Conservation (phyloP, 495 filamentous ascomycete species). For the Copromyces sp. region DNA sequence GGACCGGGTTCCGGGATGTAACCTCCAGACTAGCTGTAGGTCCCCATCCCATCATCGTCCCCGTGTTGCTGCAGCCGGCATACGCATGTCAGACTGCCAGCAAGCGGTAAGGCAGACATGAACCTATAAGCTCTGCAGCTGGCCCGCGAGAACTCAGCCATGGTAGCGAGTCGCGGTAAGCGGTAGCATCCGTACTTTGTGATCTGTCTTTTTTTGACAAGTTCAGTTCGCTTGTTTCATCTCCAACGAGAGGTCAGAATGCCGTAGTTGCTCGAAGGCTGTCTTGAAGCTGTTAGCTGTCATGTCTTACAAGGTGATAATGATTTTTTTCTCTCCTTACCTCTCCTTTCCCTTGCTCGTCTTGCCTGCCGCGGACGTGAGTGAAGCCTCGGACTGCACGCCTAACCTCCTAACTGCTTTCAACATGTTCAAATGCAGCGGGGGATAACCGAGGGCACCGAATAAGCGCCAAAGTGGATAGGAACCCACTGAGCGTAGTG, state of each 20-base stretch:
- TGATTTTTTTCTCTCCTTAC: background rate
- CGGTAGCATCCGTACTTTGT: background rate
- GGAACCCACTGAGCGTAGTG: no score
- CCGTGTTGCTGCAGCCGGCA: background rate
- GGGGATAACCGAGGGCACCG: no score
- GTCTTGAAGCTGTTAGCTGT: background rate
- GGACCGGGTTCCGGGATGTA: background rate
- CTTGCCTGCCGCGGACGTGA: no score
- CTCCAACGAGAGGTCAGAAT: background rate
- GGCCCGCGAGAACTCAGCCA: background rate
- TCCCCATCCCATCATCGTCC: background rate
- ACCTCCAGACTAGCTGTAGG: background rate
- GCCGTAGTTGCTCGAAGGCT: background rate
- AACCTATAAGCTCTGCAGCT: background rate
- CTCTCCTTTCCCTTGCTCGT: no score
- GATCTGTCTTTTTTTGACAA: background rate
- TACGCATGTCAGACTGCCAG: background rate
- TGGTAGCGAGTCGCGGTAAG: background rate
- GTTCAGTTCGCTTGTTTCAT: background rate
- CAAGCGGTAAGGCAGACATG: background rate
- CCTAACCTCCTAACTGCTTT: no score
- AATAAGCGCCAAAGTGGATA: no score
- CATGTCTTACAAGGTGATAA: background rate
- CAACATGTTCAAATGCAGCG: no score
- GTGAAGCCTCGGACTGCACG: no score